Evolutionary conservation across 1,284 basidiomycete genomes (phyloP).

Genomic region (Taiwanofungus camphoratus): DNA sequence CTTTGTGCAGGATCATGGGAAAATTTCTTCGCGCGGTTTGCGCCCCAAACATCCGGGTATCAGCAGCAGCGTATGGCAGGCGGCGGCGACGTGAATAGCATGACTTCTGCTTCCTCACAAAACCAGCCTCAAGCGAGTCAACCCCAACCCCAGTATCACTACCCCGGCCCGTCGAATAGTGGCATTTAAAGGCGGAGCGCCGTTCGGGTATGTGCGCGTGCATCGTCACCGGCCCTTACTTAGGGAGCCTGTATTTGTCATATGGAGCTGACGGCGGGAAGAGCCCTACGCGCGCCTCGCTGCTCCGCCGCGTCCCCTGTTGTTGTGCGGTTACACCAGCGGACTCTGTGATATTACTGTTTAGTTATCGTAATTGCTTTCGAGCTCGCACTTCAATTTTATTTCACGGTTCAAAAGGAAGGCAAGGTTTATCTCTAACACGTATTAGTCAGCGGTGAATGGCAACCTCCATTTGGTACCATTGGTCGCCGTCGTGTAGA

Average conservation of each 20-base stretch:
- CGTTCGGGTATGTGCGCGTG: neutral
- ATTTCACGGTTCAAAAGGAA: no score
- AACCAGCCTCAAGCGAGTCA: slow-evolving; percentile 9
- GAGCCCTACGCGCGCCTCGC: no score
- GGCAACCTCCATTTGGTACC: no score
- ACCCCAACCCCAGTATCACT: slow-evolving; percentile 2
- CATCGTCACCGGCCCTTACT: no score
- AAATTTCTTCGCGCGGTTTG: slow-evolving; percentile 54
- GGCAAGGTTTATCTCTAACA: no score
- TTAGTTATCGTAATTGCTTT: slow-evolving; percentile 5
- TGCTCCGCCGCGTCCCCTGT: no score
- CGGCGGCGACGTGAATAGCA: slow-evolving; percentile 10
- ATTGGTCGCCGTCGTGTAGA: no score
- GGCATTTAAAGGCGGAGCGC: slow-evolving; percentile 1
- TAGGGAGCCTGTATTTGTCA: no score
- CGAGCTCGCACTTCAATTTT: no score
- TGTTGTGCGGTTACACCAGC: neutral
- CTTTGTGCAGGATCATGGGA: slow-evolving; percentile 67
- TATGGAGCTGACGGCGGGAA: no score
- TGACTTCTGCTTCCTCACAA: slow-evolving; percentile 9
- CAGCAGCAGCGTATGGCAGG: slow-evolving; percentile 10
- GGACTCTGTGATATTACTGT: neutral
- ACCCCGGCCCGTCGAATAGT: neutral
- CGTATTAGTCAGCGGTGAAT: no score
- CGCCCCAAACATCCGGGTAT: slow-evolving; percentile 10